Evolutionary conservation across 305 asterid genomes (phyloP), one percentile per base, ranked within the genome.

Genomic region (Fraxinus sp.): DNA sequence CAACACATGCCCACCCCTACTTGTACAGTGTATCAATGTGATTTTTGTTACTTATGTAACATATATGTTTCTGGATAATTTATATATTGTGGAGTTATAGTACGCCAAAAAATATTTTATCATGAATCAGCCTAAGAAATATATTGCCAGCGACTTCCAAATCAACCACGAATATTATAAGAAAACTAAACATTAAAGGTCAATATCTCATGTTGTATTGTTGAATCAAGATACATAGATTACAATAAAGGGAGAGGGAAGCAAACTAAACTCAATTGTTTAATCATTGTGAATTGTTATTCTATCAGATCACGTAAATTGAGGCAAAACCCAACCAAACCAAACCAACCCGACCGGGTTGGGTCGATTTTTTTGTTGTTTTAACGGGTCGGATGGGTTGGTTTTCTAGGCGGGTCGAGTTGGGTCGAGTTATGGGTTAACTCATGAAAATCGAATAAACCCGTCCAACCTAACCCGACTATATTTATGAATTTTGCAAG

Each of bases 191-290:
- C 30, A 77, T 39, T 37, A 37, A 20, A 39, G 59, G 71, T 46
- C 75, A 75, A 28, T 37, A 52, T 73, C 78, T 37, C 28, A 24
- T 30, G 28, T 43, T 76, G 46, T 8, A 80, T 43, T 46, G 80
- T 64, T 62, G 11, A 35, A 77, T 26, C 18, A 20, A 37, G 68
- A 59, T 32, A 80, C 55, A 52, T 41, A 13, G 26, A 36, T 41
- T 72, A 55, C 77, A 76, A 76, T 28, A 62, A 68, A 77, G 32
- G 79, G 33, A 14, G 77, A 10, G 59, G 79, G 39, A 57, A 84
- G 24, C 74, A 82, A 16, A 10, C 22, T 1, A 20, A 75, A 49
- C 79, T 39, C 62, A 10, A 4, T 75, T 24, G 33, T 75, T 28
- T 39, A 26, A 10, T 35, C 52, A 35, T 8, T 75, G 14, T 7